A percentile compares a stretch with the other conserved stretches of the same genome.
These are phyloP conservation scores for Nigrospora sphaerica DNA, from an alignment of 2,329 filamentous ascomycete genomes.

Conservation along the genomic window DNA sequence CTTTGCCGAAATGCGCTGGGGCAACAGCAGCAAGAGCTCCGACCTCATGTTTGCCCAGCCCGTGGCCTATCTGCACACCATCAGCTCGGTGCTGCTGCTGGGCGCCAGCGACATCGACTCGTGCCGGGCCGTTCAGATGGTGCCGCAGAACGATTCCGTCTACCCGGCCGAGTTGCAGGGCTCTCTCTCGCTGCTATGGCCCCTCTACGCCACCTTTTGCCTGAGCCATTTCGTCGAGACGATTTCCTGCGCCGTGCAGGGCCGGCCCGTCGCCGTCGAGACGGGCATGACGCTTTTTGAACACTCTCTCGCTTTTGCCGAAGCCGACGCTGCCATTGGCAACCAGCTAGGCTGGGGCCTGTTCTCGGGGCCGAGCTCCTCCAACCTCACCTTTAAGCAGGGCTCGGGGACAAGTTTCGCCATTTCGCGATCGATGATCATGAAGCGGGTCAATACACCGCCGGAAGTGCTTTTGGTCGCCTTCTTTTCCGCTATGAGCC, in stretches of 20 bases:
- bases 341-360: conserved; percentile 69
- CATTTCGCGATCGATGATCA: conserved; percentile 58
- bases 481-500: conserved; percentile 82
- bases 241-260: conserved; percentile 79
- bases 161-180: conserved; percentile 54
- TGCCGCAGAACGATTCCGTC: conserved; percentile 44
- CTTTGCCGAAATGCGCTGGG: conserved; percentile 64
- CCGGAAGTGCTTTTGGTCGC: conserved; percentile 83
- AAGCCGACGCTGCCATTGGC: conserved; percentile 83
- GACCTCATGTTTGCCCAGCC: conserved; percentile 64
- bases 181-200: conserved; percentile 72
- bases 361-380: conserved; percentile 40
- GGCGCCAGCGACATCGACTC: conserved; percentile 69
- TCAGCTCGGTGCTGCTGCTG: conserved; percentile 66
- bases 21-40: conserved; percentile 55
- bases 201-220: conserved; percentile 62
- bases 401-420: conserved; percentile 34
- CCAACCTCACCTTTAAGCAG: conserved; percentile 36
- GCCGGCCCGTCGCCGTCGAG: conserved; percentile 71
- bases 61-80: conserved; percentile 61
- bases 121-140: conserved; percentile 71
- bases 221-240: conserved; percentile 86
- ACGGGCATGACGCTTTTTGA: conserved; percentile 96
- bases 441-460: conserved; percentile 77
- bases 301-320: conserved; percentile 90